Conservation (phyloP, 2,329 filamentous ascomycete species). For the Pseudovirgaria hyperparasitica region DNA sequence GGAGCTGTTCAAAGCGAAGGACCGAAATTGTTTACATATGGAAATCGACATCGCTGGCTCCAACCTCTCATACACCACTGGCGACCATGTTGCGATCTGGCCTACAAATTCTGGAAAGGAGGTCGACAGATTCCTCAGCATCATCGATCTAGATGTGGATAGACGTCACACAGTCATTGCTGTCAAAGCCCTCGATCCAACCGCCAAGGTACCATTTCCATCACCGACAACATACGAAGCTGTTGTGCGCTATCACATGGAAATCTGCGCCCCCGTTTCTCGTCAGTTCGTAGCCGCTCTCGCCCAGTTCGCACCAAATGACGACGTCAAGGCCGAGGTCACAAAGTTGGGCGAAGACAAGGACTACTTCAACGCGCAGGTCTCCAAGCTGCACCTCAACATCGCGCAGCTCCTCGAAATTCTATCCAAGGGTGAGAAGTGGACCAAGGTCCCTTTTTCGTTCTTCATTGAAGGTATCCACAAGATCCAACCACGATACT, state of each 20-base stretch:
- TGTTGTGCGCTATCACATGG: conserved; percentile 87
- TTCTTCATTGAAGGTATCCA: conserved; percentile 84
- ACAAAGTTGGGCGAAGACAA: conserved; percentile 81
- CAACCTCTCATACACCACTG: conserved; percentile 86
- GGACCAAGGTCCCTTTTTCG: conserved; percentile 82
- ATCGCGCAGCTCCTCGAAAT: conserved; percentile 72
- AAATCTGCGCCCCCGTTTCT: conserved; percentile 88
- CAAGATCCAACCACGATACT: conserved; percentile 96
- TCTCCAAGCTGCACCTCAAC: conserved; percentile 72
- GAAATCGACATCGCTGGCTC: conserved; percentile 86
- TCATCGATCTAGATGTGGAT: conserved; percentile 59
- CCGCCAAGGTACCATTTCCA: conserved; percentile 94
- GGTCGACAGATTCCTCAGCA: conserved; percentile 75
- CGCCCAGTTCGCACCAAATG: conserved; percentile 78
- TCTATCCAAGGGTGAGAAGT: conserved; percentile 60
- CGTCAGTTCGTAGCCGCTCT: conserved; percentile 86
- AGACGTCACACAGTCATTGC: conserved; percentile 75
- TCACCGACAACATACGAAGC: conserved; percentile 94
- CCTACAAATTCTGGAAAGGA: conserved; percentile 88
- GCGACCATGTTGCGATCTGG: conserved; percentile 96
- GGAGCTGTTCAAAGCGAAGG: conserved; percentile 80
- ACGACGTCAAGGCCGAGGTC: conserved; percentile 77
- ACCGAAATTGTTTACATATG: conserved; percentile 91
- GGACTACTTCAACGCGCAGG: conserved; percentile 85
- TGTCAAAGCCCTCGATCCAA: conserved; percentile 85